These are phyloP conservation scores for Skeletonema tropicum DNA, from an alignment of 108 stramenopile genomes.

Conservation along the genomic window DNA sequence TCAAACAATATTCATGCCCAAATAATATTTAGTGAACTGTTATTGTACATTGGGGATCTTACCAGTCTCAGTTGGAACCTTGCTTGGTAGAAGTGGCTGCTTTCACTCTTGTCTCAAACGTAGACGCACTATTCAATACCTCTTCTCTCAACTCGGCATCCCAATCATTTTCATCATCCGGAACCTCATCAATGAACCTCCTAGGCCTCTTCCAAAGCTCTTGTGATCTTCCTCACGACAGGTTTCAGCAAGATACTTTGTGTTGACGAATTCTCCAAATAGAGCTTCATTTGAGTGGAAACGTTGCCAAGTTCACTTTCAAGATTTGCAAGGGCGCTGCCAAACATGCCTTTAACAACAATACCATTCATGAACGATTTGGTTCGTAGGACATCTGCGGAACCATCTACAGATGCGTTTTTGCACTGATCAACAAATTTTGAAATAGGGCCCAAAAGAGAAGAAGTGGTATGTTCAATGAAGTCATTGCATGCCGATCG, in stretches of 20 bases:
- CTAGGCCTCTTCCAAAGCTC: constrained; percentile 68
- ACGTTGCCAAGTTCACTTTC: constrained; percentile 57
- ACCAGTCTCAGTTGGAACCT: constrained; percentile 1
- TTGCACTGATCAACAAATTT: constrained; percentile 59
- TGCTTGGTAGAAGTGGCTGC: constrained; percentile 10
- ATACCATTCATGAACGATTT: constrained; percentile 58
- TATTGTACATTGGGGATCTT: constrained; percentile 3
- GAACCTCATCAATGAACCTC: constrained; percentile 46
- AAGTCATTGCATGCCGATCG: constrained; percentile 88
- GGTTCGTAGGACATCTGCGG: constrained; percentile 27
- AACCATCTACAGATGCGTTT: constrained; percentile 34
- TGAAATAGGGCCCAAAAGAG: constrained; percentile 62
- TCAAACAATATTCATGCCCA: not conserved
- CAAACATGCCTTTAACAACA: constrained; percentile 55
- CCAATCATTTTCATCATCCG: constrained; percentile 68
- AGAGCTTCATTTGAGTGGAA: constrained; percentile 73
- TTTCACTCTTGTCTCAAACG: constrained; percentile 50
- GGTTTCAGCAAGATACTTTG: constrained; percentile 87
- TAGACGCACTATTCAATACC: constrained; percentile 34
- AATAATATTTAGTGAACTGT: not conserved
- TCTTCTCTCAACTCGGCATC: constrained; percentile 43
- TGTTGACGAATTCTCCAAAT: constrained; percentile 82
- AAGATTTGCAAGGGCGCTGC: constrained; percentile 48
- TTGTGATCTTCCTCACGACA: constrained; percentile 71
- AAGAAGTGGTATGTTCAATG: constrained; percentile 81